phyloP scores from a whole-genome alignment of 495 filamentous ascomycete species.

The Trichoderma gamsii region DNA sequence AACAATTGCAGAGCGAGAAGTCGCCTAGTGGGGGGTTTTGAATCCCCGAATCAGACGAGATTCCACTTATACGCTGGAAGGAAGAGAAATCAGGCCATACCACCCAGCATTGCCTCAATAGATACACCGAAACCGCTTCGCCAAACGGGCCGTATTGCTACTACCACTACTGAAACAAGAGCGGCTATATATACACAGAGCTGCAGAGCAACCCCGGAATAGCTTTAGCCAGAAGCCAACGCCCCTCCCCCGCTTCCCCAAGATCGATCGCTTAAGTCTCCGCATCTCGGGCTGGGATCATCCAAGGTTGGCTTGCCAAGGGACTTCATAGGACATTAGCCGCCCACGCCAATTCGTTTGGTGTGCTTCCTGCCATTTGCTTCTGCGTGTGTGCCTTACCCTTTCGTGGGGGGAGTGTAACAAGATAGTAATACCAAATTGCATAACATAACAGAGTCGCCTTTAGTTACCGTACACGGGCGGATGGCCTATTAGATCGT shows the following conservation, averaged over 20 bases:
- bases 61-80: no score
- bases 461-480: not conserved
- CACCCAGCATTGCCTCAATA: not conserved
- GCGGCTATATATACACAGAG: not conserved
- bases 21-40: no score
- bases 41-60: no score
- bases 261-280: conserved; percentile 8
- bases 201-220: no score
- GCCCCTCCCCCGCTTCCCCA: conserved; percentile 9
- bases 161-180: not conserved
- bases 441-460: not conserved
- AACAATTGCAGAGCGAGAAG: no score
- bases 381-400: not conserved
- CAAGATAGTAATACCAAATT: not conserved
- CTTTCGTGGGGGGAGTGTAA: not conserved
- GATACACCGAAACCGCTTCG: not conserved
- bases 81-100: not conserved
- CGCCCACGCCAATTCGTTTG: not conserved
- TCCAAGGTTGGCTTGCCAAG: not conserved
- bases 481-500: no score
- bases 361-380: not conserved
- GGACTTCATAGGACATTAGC: not conserved
- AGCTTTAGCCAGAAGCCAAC: not conserved
- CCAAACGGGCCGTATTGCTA: not conserved
- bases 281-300: conserved; percentile 8